phyloP scores from a whole-genome alignment of 2,329 filamentous ascomycete species.

The Sporothrix curviconia region DNA sequence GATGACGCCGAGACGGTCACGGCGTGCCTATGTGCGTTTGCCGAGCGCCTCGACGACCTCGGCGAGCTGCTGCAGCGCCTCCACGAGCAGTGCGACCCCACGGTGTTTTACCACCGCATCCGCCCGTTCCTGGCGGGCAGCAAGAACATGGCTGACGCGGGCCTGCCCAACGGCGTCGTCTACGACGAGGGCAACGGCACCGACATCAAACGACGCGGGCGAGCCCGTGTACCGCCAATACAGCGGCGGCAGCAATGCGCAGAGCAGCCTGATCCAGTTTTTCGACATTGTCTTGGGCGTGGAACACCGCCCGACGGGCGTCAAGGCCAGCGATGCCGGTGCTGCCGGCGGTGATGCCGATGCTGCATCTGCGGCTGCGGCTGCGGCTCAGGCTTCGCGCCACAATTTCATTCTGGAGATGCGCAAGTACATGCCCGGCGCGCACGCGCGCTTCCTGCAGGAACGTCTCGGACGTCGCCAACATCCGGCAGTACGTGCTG shows the following conservation, averaged over 20 bases:
- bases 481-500: constrained; percentile 79
- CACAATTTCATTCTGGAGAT: constrained; percentile 97
- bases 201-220: constrained; percentile 28
- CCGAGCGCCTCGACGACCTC: constrained; percentile 81
- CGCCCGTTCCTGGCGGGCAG: constrained; percentile 93
- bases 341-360: constrained; percentile 37
- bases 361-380: neutral
- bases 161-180: constrained; percentile 76
- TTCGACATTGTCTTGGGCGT: constrained; percentile 89
- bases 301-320: constrained; percentile 82
- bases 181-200: constrained; percentile 74
- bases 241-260: constrained; percentile 90
- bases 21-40: constrained; percentile 70
- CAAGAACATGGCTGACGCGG: constrained; percentile 95
- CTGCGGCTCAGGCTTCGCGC: constrained; percentile 29
- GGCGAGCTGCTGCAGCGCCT: constrained; percentile 73
- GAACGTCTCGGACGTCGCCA: constrained; percentile 73
- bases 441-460: constrained; percentile 81
- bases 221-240: constrained; percentile 65
- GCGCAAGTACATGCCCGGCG: constrained; percentile 93
- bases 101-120: constrained; percentile 92
- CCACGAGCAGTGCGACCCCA: constrained; percentile 92
- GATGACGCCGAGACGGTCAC: constrained; percentile 67
- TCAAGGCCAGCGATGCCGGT: constrained; percentile 45
- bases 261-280: constrained; percentile 95